phyloP scores from a whole-genome alignment of 805 yeast genomes.

The Kuraishia cidri region DNA sequence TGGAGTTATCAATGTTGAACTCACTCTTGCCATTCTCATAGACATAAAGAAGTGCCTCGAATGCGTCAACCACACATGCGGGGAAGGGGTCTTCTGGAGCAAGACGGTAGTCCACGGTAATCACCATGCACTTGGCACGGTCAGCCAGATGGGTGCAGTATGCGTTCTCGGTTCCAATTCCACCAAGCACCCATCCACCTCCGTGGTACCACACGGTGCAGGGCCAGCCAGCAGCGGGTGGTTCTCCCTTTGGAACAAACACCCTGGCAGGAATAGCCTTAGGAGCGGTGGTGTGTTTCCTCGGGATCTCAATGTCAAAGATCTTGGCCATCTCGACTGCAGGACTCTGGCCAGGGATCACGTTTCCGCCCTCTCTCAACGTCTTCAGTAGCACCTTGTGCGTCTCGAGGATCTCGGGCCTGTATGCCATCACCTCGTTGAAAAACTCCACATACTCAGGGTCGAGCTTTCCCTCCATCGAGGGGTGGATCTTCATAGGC shows the following conservation, averaged over 20 bases:
- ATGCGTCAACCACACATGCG: slow-evolving; percentile 35
- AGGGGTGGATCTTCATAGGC: slow-evolving; percentile 22
- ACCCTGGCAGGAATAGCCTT: slow-evolving; percentile 19
- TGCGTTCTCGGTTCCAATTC: slow-evolving; percentile 28
- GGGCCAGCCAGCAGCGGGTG: slow-evolving; percentile 29
- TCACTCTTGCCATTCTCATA: slow-evolving; percentile 12
- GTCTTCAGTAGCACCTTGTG: slow-evolving; percentile 8
- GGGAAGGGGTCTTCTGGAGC: slow-evolving; percentile 44
- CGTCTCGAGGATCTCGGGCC: slow-evolving; percentile 13
- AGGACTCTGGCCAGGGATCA: slow-evolving; percentile 27
- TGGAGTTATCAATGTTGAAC: slow-evolving; percentile 19
- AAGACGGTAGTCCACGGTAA: slow-evolving; percentile 38
- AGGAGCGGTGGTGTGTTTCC: slow-evolving; percentile 18
- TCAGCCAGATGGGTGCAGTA: slow-evolving; percentile 31
- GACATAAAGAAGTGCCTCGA: slow-evolving; percentile 23
- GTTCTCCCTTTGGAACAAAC: slow-evolving; percentile 25
- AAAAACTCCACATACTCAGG: slow-evolving; percentile 28
- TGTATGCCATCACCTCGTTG: slow-evolving; percentile 12
- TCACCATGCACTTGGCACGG: slow-evolving; percentile 24
- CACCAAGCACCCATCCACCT: slow-evolving; percentile 36
- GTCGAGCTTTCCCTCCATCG: slow-evolving; percentile 16
- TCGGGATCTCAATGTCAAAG: slow-evolving; percentile 21
- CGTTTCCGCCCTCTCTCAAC: slow-evolving; percentile 4
- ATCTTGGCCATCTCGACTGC: slow-evolving; percentile 16
- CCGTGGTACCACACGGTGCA: slow-evolving; percentile 31